Base-by-base conservation (phyloP, 2,329 filamentous ascomycete species). In the Cladophialophora carrionii region DNA sequence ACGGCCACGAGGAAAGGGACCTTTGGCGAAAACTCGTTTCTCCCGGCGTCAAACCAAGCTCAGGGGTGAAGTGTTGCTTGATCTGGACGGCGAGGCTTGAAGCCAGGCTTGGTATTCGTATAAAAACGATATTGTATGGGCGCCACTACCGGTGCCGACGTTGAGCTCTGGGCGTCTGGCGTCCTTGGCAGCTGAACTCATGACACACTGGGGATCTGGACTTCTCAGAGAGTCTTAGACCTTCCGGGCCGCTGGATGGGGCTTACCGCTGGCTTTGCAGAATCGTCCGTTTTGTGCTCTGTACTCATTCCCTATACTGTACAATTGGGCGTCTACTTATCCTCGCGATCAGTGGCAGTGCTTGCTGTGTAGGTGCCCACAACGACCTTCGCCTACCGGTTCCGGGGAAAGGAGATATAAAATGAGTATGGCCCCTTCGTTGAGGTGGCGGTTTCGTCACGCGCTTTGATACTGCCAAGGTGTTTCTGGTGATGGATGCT, bases 21-120 rank as follows among this genome's bases (percentile, higher is more conserved):
- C 20, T 48, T 48, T 48, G 43, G 43, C 14, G 17, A 48, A 22
- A 48, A 12, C 1, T 17, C 8, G 29, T 8, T 34, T 34, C 32
- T 34, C 2, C 32, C n/a, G 37, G 17, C 37, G 22, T 51, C 46
- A 51, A 51, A 51, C 8, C 22, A 51, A 51, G 48, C 20, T 29
- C 48, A 51, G 48, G 48, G 48, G 48, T 29, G 48, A 51, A 26
- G n/a, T 51, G 22, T 51, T 51, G 48, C 48, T 51, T 51, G 20
- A 17, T 51, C 14, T 7, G 48, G 48, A 51, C 48, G 14, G 24
- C 48, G 48, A 51, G 48, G 48, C 48, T 51, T 51, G 48, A 51
- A 2, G 48, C 22, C 8, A 51, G 48, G 20, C 48, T 51, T 51
- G 48, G 48, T 51, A 29, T 24, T 6, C 20, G 20, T 49, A 20